A percentile compares a stretch with the other conserved stretches of the same genome.
phyloP scores from a whole-genome alignment of 768 basidiomycete species.

The Collybia sp. region DNA sequence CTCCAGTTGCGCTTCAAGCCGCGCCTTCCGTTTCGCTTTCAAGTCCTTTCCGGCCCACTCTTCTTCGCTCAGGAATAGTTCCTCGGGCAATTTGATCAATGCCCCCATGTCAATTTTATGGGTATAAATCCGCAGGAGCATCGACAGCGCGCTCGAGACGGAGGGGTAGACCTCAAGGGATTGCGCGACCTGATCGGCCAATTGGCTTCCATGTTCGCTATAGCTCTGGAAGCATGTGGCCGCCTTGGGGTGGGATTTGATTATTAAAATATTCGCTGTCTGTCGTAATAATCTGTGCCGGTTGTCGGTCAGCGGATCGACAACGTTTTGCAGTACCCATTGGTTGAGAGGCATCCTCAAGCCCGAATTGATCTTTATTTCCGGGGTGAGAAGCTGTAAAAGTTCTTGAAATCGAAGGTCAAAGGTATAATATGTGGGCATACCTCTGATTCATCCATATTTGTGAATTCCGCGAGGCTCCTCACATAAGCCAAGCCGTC shows the following conservation, averaged over 20 bases:
- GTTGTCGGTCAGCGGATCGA: constrained; percentile 43
- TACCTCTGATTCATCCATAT: constrained; percentile 20
- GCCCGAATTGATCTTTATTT: constrained; percentile 9
- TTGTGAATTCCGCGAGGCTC: constrained; percentile 71
- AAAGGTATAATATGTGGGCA: constrained; percentile 3
- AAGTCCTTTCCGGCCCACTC: constrained; percentile 46
- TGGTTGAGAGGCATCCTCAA: constrained; percentile 33
- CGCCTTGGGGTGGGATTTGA: constrained; percentile 4
- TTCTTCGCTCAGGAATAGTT: constrained; percentile 44
- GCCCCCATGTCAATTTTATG: constrained; percentile 53
- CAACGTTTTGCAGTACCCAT: constrained; percentile 39
- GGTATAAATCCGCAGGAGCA: constrained; percentile 34
- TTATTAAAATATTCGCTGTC: constrained; percentile 27
- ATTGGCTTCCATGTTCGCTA: constrained; percentile 3
- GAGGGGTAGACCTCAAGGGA: constrained; percentile 39
- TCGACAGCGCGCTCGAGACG: constrained; percentile 32
- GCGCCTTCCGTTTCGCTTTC: constrained; percentile 21
- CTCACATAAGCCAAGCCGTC: constrained; percentile 74
- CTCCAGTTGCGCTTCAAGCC: constrained; percentile 1
- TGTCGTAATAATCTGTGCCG: constrained; percentile 41
- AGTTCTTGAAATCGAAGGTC: neutral
- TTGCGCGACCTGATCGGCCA: constrained; percentile 30
- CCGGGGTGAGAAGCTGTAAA: neutral
- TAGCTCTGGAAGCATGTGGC: constrained; percentile 3
- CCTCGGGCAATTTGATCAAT: constrained; percentile 40